A percentile compares a stretch with the other conserved stretches of the same genome.
Evolutionary conservation across 1,284 basidiomycete genomes (phyloP).

Genomic region (Cryptococcus jaspeensis): DNA sequence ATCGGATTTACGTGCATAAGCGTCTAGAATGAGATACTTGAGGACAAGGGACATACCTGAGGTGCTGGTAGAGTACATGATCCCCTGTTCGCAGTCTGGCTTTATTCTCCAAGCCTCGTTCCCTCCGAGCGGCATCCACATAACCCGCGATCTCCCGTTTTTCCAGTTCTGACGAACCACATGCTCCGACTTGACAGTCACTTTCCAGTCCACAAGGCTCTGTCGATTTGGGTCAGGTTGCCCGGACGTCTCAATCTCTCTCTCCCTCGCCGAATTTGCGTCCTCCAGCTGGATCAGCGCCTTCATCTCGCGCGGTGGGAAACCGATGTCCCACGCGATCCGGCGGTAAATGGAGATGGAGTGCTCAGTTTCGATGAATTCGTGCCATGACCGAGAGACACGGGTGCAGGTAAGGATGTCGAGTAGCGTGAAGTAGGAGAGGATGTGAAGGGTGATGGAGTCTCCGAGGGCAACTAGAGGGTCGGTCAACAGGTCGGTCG

Average conservation of each 20-base stretch:
- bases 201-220: conserved; percentile 32
- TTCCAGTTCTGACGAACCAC: conserved; percentile 30
- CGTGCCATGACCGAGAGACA: conserved; percentile 29
- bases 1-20: no score
- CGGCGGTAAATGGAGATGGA: conserved; percentile 25
- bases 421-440: conserved; percentile 25
- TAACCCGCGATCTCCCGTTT: conserved; percentile 22
- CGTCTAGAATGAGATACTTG: no score
- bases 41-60: conserved; percentile 27
- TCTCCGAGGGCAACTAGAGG: conserved; percentile 34
- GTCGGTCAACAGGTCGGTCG: no score
- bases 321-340: conserved; percentile 7
- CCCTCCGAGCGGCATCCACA: conserved; percentile 26
- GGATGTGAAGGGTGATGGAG: conserved; percentile 39
- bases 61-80: conserved; percentile 30
- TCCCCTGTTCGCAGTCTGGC: conserved; percentile 30
- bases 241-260: background rate
- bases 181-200: conserved; percentile 15
- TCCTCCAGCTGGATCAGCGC: background rate
- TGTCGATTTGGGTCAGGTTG: background rate
- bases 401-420: conserved; percentile 23
- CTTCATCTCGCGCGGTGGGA: background rate
- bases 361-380: conserved; percentile 12
- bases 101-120: conserved; percentile 44
- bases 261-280: background rate